phyloP scores from a whole-genome alignment of 768 basidiomycete species.

The Royoungia palumana region DNA sequence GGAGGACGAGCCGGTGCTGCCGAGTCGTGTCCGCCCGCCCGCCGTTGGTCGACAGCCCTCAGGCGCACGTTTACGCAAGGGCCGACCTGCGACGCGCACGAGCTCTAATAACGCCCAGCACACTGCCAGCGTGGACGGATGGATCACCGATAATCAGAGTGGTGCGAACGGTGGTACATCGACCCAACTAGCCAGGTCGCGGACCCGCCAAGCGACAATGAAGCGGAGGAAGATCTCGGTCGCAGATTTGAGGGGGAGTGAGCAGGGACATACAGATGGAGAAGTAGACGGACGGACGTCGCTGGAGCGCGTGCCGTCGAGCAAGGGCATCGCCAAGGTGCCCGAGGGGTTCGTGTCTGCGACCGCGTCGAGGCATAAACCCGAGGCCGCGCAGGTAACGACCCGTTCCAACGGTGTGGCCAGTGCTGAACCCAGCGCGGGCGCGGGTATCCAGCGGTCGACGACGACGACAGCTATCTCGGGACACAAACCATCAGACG shows the following conservation, averaged over 20 bases:
- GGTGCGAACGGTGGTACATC: not conserved
- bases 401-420: too few species aligned
- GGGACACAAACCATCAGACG: not conserved
- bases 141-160: not conserved
- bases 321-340: not conserved
- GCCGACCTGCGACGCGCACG: not conserved
- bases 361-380: not conserved
- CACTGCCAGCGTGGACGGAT: not conserved
- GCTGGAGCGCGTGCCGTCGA: not conserved
- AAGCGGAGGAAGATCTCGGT: constrained; percentile 21
- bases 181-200: not conserved
- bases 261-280: constrained; percentile 29
- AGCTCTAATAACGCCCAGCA: not conserved
- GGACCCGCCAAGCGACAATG: constrained; percentile 1
- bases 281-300: constrained; percentile 13
- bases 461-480: constrained; percentile 1
- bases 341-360: not conserved
- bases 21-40: too few species aligned
- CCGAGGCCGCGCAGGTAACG: not conserved
- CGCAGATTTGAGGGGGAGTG: constrained; percentile 24
- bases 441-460: not conserved
- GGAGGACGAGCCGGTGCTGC: constrained; percentile 13
- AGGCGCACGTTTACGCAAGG: constrained; percentile 16
- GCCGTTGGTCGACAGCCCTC: not conserved
- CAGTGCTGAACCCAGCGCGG: not conserved